phyloP scores from a whole-genome alignment of 1,284 basidiomycete species.

The Pascua sp. region DNA sequence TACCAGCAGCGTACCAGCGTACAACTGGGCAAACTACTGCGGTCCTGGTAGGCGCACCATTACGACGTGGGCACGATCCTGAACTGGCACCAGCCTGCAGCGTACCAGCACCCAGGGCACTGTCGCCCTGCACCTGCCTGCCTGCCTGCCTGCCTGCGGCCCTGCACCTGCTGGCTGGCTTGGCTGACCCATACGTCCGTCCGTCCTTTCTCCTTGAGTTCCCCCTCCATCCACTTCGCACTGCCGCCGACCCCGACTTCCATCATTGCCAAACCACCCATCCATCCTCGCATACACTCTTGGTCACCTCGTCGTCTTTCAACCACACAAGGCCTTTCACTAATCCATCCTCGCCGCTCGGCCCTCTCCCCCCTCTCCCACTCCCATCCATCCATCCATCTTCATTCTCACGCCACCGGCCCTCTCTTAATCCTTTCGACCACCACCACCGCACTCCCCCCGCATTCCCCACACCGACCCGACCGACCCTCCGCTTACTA shows the following conservation, averaged over 20 bases:
- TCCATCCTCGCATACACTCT: slow-evolving; percentile 3
- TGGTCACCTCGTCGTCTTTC: neutral
- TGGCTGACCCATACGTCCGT: neutral
- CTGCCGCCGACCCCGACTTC: neutral
- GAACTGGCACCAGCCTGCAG: too few species aligned
- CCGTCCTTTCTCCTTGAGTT: slow-evolving; percentile 1
- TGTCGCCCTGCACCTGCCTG: too few species aligned
- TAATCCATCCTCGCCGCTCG: neutral
- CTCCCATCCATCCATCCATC: neutral
- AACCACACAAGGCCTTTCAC: neutral
- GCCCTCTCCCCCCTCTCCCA: neutral
- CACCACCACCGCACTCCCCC: neutral
- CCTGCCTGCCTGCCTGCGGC: too few species aligned
- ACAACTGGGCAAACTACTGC: too few species aligned
- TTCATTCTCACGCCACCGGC: neutral
- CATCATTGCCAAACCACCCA: neutral
- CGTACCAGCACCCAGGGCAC: too few species aligned
- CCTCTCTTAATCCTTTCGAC: neutral
- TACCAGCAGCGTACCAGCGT: too few species aligned
- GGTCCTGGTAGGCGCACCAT: too few species aligned
- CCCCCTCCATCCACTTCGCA: neutral
- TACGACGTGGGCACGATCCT: too few species aligned
- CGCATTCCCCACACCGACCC: neutral
- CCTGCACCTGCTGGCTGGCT: neutral
- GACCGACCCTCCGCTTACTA: neutral